Evolutionary conservation across 2,329 filamentous ascomycete genomes (phyloP).

Genomic region (Pseudonectria buxi): DNA sequence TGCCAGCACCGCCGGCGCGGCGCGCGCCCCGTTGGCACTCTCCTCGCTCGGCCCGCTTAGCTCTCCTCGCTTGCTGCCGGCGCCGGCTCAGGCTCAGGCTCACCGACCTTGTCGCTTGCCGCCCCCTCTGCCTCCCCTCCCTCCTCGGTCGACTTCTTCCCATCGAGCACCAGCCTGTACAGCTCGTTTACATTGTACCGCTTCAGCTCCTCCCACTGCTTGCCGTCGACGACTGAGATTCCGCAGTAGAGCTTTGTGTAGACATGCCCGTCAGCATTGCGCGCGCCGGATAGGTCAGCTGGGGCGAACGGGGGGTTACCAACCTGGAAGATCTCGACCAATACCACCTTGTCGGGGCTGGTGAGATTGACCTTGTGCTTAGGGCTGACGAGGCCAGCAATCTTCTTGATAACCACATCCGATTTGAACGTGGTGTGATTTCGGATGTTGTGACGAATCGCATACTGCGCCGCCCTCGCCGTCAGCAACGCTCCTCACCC

Average conservation of each 20-base stretch:
- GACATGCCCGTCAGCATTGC: constrained; percentile 15
- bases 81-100: too few relatives aligned
- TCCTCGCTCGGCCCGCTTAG: too few relatives aligned
- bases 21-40: too few relatives aligned
- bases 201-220: constrained; percentile 66
- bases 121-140: constrained; percentile 2
- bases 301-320: constrained; percentile 13
- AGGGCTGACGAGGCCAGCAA: constrained; percentile 58
- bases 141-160: constrained; percentile 6
- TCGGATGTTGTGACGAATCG: constrained; percentile 72
- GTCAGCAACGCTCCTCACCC: constrained; percentile 5
- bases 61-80: too few relatives aligned
- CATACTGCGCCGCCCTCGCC: too few relatives aligned
- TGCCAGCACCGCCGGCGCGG: too few relatives aligned
- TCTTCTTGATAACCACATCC: constrained; percentile 61
- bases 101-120: constrained; percentile 2
- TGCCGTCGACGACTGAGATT: constrained; percentile 67
- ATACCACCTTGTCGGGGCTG: constrained; percentile 69
- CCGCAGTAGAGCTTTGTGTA: constrained; percentile 59
- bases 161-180: constrained; percentile 36
- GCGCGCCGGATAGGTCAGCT: constrained; percentile 12
- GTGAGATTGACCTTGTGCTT: constrained; percentile 72
- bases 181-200: constrained; percentile 73
- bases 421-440: constrained; percentile 65
- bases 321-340: constrained; percentile 78